Evolutionary conservation across 2,329 filamentous ascomycete species (phyloP).

Genomic region (Fusarium caatingaense): DNA sequence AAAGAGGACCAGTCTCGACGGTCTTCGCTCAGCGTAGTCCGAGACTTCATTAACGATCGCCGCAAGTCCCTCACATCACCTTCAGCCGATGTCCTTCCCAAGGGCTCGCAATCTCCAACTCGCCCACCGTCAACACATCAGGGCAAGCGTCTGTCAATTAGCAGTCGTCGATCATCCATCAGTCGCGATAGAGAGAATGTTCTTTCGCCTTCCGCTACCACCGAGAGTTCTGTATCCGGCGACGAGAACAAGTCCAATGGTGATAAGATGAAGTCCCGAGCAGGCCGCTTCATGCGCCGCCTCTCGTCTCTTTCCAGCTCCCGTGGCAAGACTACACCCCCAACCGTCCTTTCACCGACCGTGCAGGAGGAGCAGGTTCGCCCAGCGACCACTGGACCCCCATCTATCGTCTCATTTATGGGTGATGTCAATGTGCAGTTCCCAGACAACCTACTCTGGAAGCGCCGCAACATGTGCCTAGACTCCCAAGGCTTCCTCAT

Average conservation of each 20-base stretch:
- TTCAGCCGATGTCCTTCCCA: slow-evolving; percentile 56
- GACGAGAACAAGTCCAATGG: slow-evolving; percentile 58
- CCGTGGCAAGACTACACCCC: slow-evolving; percentile 58
- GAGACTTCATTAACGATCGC: slow-evolving; percentile 70
- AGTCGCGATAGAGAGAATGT: slow-evolving; percentile 55
- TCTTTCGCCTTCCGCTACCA: slow-evolving; percentile 56
- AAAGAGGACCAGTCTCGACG: slow-evolving; percentile 59
- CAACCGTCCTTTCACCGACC: slow-evolving; percentile 61
- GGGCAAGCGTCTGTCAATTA: slow-evolving; percentile 71
- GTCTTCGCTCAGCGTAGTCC: slow-evolving; percentile 70
- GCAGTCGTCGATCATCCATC: slow-evolving; percentile 66
- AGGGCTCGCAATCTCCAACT: slow-evolving; percentile 57
- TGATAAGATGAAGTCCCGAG: slow-evolving; percentile 63
- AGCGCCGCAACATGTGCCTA: slow-evolving; percentile 87
- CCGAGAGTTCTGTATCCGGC: slow-evolving; percentile 60
- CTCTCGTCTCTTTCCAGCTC: slow-evolving; percentile 65
- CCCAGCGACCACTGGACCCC: slow-evolving; percentile 48
- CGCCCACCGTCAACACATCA: slow-evolving; percentile 61
- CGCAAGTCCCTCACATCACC: slow-evolving; percentile 63
- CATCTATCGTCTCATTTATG: slow-evolving; percentile 72
- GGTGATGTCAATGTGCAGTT: slow-evolving; percentile 98
- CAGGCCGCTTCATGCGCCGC: slow-evolving; percentile 69
- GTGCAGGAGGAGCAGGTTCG: slow-evolving; percentile 59
- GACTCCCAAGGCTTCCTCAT: slow-evolving; percentile 87
- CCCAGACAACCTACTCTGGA: slow-evolving; percentile 95